Conservation (phyloP, 805 yeast species). For the Hanseniaspora taiwanica region DNA sequence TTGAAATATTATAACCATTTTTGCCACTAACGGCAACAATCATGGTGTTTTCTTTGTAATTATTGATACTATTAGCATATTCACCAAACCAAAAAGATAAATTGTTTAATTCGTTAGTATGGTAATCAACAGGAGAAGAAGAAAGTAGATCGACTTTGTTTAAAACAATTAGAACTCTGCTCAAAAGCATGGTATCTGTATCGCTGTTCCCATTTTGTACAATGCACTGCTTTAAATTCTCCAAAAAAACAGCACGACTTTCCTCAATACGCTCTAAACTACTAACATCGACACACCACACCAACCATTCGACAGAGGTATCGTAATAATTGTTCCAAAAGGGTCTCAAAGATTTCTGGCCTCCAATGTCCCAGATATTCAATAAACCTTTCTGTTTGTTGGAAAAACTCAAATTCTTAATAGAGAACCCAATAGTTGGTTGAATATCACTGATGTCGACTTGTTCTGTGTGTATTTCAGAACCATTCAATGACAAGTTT, state of each 20-base stretch:
- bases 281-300: conserved; percentile 75
- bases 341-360: conserved; percentile 68
- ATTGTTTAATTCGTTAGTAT: too few relatives aligned
- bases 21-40: neutral
- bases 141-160: neutral
- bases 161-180: neutral
- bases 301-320: conserved; percentile 51
- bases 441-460: conserved; percentile 44
- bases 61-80: neutral
- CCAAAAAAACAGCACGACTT: neutral
- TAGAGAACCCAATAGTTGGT: conserved; percentile 88
- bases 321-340: conserved; percentile 94
- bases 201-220: neutral
- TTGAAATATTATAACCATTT: neutral
- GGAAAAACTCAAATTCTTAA: conserved; percentile 38
- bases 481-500: conserved; percentile 9
- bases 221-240: neutral
- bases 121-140: too few relatives aligned
- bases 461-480: too few relatives aligned
- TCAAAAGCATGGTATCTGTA: neutral
- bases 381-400: conserved; percentile 27
- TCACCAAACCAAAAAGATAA: too few relatives aligned
- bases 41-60: neutral
- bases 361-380: conserved; percentile 85
- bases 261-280: conserved; percentile 30